Evolutionary conservation across 2,329 filamentous ascomycete genomes (phyloP), one percentile per base, ranked within the genome.

Genomic region (Alternaria novae-zelandiae): DNA sequence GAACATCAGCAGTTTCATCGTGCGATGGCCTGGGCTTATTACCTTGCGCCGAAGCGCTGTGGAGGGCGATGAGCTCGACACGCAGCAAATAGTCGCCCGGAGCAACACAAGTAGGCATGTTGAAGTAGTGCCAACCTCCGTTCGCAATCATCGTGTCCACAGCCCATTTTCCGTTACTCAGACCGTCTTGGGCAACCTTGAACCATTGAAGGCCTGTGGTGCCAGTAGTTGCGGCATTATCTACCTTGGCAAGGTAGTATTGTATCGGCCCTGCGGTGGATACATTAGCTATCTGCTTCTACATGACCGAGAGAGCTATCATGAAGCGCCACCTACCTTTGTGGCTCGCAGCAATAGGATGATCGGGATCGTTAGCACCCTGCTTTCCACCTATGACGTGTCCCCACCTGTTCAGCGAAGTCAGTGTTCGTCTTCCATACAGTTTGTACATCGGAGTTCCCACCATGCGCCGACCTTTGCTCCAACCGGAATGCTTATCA

Each of bases 371-470:
- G 68, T 80, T 80, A 49, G 83, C 57, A 65, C 79, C 80, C 72
- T 86, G 83, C 7, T 81, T 78, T 23, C 84, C 84, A 36, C 85
- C 85, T 64, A 86, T 82, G 57, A 86, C 77, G 68, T 41, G 36
- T 17, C 36, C 36, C 36, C 36, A 41, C 36, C 36, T 41, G 4
- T 41, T 41, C 36, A 41, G 15, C 36, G 36, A 41, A 41, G 36
- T 41, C 36, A 41, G 36, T 41, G 36, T 41, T 5, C 4, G 12
- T 51, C 26, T 17, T 11, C 11, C 8, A 30, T 20, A 28, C 28
- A 21, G 47, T 51, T 1, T 17, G 7, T 51, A 50, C n/a, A 30
- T 17, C 17, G 25, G 32, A 86, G 84, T 44, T 83, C 82, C 77
- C 82, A 86, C 78, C 7, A 68, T 20, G 82, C 78, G 6, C 84